Evolutionary conservation across 305 asterid species (phyloP), one percentile per base, ranked within the genome.

Genomic region (Coffea humblotiana): DNA sequence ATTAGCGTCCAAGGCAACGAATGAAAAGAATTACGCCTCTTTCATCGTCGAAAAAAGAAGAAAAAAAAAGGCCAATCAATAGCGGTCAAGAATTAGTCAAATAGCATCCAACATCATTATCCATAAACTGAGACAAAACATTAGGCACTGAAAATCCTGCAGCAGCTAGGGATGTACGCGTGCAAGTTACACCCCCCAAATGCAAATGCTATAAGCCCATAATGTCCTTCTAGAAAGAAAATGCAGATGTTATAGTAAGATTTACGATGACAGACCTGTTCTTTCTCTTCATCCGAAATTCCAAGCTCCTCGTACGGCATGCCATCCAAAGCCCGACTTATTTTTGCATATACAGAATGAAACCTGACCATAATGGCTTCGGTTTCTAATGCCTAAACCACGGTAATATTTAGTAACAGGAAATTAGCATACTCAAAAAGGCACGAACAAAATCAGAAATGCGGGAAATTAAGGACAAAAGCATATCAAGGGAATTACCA

Each of bases 301-400:
- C 97, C 91, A 80, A 95, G 94, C 79, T 94, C 94, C 69, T 85
- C 93, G 64, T 82, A 90, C 0, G 99, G 98, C 94, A 95, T 88
- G 25, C 89, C 96, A 78, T 90, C 93, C 81, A 94, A 71, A 66
- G 97, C 92, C 47, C 84, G 85, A 85, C 86, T 84, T 63, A 95
- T 88, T 78, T 85, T 87, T 10, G 89, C 96, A 43, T 91, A 94
- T 8, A 94, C 94, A 61, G 63, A 70, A 64, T 91, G 90, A 78
- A 88, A 91, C 82, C 90, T 89, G 58, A 75, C 89, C 92, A 88
- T 87, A 84, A 94, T 88, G 19, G 94, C 86, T 82, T 93, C 99
- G 45, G 86, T 82, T 85, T 94, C 98, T 81, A 94, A 56, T 58
- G 91, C 97, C 99, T 95, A 86, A 79, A 61, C 45, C 12, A 29